These are phyloP conservation scores for Fraxinus ornus DNA, from an alignment of 305 asterid species.

Conservation along the genomic window DNA sequence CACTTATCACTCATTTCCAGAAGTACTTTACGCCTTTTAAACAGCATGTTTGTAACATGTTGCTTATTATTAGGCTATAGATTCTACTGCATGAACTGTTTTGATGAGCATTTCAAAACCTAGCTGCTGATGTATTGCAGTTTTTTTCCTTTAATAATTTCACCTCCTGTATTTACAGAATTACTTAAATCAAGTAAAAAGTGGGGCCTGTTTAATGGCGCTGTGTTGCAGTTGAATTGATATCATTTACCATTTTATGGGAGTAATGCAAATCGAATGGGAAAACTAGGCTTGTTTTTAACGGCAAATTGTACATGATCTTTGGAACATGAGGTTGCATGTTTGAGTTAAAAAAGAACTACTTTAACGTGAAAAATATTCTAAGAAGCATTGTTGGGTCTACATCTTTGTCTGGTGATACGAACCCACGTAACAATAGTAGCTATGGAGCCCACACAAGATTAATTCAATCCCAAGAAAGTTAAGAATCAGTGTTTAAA, in stretches of 20 bases:
- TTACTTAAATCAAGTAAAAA: background rate
- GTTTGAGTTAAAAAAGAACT: background rate
- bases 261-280: background rate
- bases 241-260: background rate
- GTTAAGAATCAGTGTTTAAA: background rate
- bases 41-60: background rate
- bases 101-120: background rate
- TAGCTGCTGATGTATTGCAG: background rate
- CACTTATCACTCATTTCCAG: constrained; percentile 3
- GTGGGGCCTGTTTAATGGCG: background rate
- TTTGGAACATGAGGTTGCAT: background rate
- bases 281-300: constrained; percentile 1
- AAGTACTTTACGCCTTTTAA: background rate
- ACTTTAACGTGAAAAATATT: background rate
- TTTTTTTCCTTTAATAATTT: background rate
- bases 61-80: background rate
- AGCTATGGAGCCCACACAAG: background rate
- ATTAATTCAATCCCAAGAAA: background rate
- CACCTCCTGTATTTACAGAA: background rate
- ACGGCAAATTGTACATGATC: background rate
- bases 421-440: background rate
- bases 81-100: background rate
- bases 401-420: background rate
- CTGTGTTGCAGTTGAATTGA: background rate
- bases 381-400: background rate